These are phyloP conservation scores for Pochonia chlamydosporia DNA, from an alignment of 2,329 filamentous ascomycete species.

Conservation along the genomic window DNA sequence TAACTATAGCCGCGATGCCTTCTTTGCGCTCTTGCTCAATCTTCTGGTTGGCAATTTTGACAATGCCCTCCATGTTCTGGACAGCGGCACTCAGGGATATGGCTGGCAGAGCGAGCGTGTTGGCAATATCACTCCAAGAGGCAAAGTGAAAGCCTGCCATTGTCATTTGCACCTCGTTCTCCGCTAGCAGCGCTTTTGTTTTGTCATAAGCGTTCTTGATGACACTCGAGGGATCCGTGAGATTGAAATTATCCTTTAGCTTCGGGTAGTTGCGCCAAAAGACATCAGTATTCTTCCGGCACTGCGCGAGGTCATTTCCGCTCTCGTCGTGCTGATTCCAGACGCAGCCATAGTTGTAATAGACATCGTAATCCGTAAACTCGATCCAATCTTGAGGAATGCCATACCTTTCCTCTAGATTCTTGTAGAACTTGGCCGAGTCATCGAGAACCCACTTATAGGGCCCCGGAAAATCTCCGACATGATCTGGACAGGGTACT, in stretches of 20 bases:
- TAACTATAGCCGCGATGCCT: background rate
- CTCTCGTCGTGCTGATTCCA: conserved; percentile 2
- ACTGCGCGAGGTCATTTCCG: background rate
- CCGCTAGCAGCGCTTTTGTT: background rate
- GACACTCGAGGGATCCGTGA: background rate
- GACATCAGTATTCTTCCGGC: conserved; percentile 1
- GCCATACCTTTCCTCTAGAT: background rate
- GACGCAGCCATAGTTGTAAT: background rate
- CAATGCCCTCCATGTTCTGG: background rate
- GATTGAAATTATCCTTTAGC: background rate
- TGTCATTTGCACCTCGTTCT: conserved; percentile 2
- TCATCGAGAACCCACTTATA: background rate
- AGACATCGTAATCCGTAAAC: background rate
- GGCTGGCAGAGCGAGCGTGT: background rate
- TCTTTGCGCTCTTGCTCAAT: background rate
- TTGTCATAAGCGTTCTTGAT: conserved; percentile 1
- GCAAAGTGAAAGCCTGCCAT: background rate
- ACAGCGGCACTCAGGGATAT: background rate
- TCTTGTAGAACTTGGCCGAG: background rate
- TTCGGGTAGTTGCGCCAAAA: conserved; percentile 1
- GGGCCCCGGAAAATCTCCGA: background rate
- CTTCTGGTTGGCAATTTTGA: background rate
- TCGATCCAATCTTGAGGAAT: background rate
- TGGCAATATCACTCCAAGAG: background rate
- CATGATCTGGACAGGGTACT: background rate